These are phyloP conservation scores for Aphanomyces euteiches DNA, from an alignment of 352 stramenopile species.

Conservation along the genomic window DNA sequence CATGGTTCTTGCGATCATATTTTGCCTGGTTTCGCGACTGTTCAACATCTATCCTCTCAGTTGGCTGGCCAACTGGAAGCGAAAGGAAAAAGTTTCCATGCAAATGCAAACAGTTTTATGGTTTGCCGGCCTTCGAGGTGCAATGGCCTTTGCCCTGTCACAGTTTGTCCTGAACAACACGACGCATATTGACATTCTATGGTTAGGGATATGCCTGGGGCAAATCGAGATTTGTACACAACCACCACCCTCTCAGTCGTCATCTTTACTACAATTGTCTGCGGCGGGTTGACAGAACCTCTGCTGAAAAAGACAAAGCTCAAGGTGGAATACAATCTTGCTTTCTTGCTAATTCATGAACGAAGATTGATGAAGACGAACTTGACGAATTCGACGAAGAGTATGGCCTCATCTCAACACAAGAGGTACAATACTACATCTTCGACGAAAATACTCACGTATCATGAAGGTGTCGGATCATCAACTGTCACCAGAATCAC, in stretches of 20 bases:
- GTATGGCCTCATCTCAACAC: slow-evolving; percentile 16
- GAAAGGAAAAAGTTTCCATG: slow-evolving; percentile 57
- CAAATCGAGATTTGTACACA: slow-evolving; percentile 86
- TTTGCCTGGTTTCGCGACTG: slow-evolving; percentile 79
- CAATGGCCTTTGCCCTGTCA: slow-evolving; percentile 89
- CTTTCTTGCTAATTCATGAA: not conserved
- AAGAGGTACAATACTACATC: slow-evolving; percentile 1
- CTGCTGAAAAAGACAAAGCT: slow-evolving; percentile 77
- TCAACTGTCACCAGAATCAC: not conserved
- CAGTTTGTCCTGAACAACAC: slow-evolving; percentile 35
- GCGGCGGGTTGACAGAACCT: slow-evolving; percentile 87
- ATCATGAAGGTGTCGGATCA: slow-evolving; percentile 42
- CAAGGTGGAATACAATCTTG: slow-evolving; percentile 38
- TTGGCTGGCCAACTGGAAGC: slow-evolving; percentile 61
- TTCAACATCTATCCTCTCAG: slow-evolving; percentile 94
- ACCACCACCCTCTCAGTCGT: slow-evolving; percentile 83
- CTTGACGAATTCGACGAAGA: slow-evolving; percentile 16
- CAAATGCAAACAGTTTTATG: slow-evolving; percentile 92
- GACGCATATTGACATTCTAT: not conserved
- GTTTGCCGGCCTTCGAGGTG: slow-evolving; percentile 81
- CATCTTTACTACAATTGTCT: slow-evolving; percentile 96
- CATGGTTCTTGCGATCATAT: slow-evolving; percentile 80
- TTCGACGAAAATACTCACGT: not conserved
- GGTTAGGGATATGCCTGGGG: slow-evolving; percentile 89
- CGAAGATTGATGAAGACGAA: slow-evolving; percentile 23